Percentiles rank a stretch among this genome's conserved stretches.
Conservation (phyloP, 371 early-diverging fungal species). For the Rhizopus stolonifer region DNA sequence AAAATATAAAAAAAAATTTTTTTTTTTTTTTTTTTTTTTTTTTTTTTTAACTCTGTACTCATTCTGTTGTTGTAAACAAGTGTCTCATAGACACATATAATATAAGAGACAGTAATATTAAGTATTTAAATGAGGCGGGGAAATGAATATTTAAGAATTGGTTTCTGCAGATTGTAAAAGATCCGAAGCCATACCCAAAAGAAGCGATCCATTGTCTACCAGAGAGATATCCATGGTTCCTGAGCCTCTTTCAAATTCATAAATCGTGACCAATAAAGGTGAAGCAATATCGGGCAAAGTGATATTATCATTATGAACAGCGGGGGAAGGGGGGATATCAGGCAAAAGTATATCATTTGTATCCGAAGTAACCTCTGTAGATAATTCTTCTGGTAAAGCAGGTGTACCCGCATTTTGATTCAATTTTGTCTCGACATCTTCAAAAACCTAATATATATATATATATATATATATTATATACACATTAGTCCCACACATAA, state of each 20-base stretch:
- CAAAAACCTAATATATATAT: conserved; percentile 37
- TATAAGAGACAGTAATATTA: no score
- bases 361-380: background rate
- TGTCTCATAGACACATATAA: no score
- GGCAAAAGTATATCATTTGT: background rate
- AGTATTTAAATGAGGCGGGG: no score
- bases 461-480: background rate
- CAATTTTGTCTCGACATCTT: conserved; percentile 47
- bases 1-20: no score
- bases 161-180: background rate
- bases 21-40: no score
- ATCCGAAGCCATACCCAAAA: background rate
- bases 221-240: conserved; percentile 25
- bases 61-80: no score
- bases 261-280: conserved; percentile 33
- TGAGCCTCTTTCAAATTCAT: conserved; percentile 38
- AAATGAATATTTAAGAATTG: no score
- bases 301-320: background rate
- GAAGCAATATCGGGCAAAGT: conserved; percentile 9
- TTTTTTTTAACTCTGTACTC: no score
- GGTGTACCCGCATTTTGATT: background rate
- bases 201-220: background rate
- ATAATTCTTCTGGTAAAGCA: background rate
- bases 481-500: no score
- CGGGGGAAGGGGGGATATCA: background rate